These are phyloP conservation scores for Pseudocohnilembus persalinus DNA, from an alignment of 169 alveolate genomes.

Conservation along the genomic window DNA sequence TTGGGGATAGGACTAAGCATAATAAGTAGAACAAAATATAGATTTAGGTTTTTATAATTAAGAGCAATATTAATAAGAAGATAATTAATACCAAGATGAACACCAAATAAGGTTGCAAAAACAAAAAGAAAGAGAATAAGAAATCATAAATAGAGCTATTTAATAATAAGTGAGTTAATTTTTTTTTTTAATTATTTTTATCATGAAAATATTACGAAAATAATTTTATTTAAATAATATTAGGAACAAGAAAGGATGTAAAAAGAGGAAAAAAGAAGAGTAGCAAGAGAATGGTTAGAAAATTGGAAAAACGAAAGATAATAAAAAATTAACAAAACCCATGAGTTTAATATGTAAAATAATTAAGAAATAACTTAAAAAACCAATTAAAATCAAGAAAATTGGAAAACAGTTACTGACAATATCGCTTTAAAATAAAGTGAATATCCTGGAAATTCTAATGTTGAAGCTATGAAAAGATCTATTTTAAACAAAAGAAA, in stretches of 20 bases:
- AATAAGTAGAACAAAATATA: neutral
- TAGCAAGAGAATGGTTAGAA: constrained; percentile 22
- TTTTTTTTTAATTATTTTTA: too few relatives aligned
- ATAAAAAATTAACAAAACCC: neutral
- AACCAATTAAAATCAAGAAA: constrained; percentile 9
- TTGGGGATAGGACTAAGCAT: neutral
- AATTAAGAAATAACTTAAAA: constrained; percentile 8
- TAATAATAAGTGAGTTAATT: too few relatives aligned
- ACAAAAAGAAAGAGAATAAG: neutral
- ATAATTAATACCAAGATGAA: neutral
- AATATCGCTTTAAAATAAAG: constrained; percentile 38
- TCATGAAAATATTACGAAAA: too few relatives aligned
- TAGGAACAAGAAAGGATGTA: constrained; percentile 15
- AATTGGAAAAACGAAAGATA: constrained; percentile 14
- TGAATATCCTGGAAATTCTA: constrained; percentile 37
- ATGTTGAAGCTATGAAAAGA: constrained; percentile 35
- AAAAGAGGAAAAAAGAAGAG: constrained; percentile 25
- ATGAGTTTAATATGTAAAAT: neutral
- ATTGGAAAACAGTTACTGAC: constrained; percentile 39
- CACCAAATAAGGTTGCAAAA: neutral
- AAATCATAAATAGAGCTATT: neutral
- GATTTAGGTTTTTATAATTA: too few relatives aligned
- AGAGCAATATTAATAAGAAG: constrained; percentile 1
- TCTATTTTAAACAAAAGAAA: constrained; percentile 42
- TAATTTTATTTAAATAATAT: neutral